These are phyloP conservation scores for Verticillium alfalfae DNA, from an alignment of 2,329 filamentous ascomycete species.

Conservation along the genomic window DNA sequence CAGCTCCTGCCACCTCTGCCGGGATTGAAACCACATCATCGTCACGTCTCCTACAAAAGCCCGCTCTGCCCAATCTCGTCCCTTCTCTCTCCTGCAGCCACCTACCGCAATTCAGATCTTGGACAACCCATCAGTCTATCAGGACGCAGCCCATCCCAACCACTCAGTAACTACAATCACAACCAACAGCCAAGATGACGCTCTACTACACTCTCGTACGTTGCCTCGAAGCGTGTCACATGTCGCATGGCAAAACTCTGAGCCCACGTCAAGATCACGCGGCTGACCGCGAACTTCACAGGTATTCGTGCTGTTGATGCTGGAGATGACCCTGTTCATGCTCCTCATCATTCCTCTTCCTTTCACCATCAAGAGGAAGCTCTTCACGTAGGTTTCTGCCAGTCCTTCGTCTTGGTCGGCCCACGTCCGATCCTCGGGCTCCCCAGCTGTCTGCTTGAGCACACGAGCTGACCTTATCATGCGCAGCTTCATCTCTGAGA, in stretches of 20 bases:
- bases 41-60: conserved; percentile 12
- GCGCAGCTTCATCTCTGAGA: conserved; percentile 84
- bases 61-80: conserved; percentile 7
- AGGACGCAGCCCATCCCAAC: not conserved
- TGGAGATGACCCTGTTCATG: conserved; percentile 79
- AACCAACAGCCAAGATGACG: conserved; percentile 40
- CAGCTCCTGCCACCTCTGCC: conserved; percentile 5
- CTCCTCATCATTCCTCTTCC: conserved; percentile 81
- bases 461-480: not conserved
- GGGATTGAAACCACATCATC: conserved; percentile 6
- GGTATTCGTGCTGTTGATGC: conserved; percentile 79
- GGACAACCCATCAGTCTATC: not conserved
- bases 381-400: conserved; percentile 59
- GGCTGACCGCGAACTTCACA: conserved; percentile 24
- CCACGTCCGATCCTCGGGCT: not conserved
- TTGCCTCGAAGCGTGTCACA: conserved; percentile 1
- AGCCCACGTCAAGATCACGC: not conserved
- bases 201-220: conserved; percentile 52
- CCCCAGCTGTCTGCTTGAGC: not conserved
- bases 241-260: not conserved
- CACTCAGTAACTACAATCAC: conserved; percentile 2
- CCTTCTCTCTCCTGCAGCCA: not conserved
- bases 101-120: conserved; percentile 3
- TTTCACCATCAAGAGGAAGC: conserved; percentile 75
- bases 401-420: not conserved